Evolutionary conservation across 371 early-diverging fungal genomes (phyloP).

Genomic region (Mortierella sp.): DNA sequence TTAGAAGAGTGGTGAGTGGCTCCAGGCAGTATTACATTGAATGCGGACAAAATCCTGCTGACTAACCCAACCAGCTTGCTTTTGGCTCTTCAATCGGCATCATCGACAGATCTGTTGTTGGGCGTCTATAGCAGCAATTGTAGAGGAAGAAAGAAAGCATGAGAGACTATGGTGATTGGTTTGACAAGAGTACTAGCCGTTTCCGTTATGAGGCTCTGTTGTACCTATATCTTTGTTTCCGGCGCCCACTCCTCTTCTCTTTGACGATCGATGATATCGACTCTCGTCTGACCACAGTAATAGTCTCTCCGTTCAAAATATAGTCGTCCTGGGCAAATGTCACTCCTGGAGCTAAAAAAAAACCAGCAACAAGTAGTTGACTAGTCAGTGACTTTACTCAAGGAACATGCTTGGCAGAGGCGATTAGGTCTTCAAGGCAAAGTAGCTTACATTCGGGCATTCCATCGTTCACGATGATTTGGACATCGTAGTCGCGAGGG

Average conservation of each 20-base stretch:
- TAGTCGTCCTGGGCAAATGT: constrained; percentile 33
- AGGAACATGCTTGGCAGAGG: background rate
- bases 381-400: background rate
- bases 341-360: constrained; percentile 51
- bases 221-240: constrained; percentile 43
- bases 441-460: constrained; percentile 25
- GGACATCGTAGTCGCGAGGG: constrained; percentile 69
- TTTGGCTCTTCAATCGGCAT: constrained; percentile 48
- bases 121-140: constrained; percentile 16
- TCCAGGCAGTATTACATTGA: background rate
- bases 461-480: constrained; percentile 61
- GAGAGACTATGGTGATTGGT: background rate
- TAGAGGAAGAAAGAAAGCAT: background rate
- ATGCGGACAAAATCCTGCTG: background rate
- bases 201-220: background rate
- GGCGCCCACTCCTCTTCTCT: constrained; percentile 37
- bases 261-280: constrained; percentile 26
- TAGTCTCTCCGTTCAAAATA: constrained; percentile 43
- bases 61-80: constrained; percentile 48
- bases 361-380: background rate
- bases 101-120: constrained; percentile 27
- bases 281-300: constrained; percentile 64
- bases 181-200: background rate
- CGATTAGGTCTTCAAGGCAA: background rate
- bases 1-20: background rate